Evolutionary conservation across 257 asterid species (phyloP), one percentile per base, ranked within the genome.

Genomic region (Solanum clarkiae): DNA sequence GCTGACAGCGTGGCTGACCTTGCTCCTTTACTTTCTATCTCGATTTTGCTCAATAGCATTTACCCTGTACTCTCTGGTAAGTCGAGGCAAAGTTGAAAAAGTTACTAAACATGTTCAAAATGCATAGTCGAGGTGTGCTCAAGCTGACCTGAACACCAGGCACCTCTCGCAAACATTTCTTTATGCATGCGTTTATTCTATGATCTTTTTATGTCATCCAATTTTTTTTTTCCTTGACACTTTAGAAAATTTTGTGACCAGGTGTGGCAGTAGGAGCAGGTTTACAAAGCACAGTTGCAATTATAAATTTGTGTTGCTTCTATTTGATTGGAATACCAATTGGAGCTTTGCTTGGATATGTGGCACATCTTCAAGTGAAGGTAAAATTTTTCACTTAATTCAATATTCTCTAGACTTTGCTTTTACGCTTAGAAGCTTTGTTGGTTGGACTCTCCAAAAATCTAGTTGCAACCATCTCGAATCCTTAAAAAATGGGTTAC

Each of bases 221-320:
- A 2, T 75, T 49, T 49, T 75, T 49, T 75, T 42, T 2, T 32
- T 32, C 36, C 40, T 36, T 62, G 85, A 62, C 53, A 40, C 6
- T 80, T 74, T 2, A 17, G 49, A 22, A 16, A 17, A 5, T 14
- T 54, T 22, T 85, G 79, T 20, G 29, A 47, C 62, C 92, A 95
- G 98, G 98, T 11, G 96, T 95, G 90, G 95, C 98, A 5, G 92
- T 95, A 0, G 98, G 98, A 86, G 97, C 98, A 10, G 98, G 98
- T 45, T 55, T 93, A 80, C 98, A 95, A 85, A 91, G 90, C 81
- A 88, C 86, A 22, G 98, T 94, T 13, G 98, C 98, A 18, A 17
- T 91, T 18, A 90, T 95, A 90, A 94, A 93, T 91, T 90, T 94
- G 3, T 87, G 89, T 80, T 95, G 89, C 65, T 84, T 32, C 75